A percentile compares a stretch with the other conserved stretches of the same genome.
Evolutionary conservation across 2,329 filamentous ascomycete species (phyloP).

Genomic region (Cordyceps cateniannulata): DNA sequence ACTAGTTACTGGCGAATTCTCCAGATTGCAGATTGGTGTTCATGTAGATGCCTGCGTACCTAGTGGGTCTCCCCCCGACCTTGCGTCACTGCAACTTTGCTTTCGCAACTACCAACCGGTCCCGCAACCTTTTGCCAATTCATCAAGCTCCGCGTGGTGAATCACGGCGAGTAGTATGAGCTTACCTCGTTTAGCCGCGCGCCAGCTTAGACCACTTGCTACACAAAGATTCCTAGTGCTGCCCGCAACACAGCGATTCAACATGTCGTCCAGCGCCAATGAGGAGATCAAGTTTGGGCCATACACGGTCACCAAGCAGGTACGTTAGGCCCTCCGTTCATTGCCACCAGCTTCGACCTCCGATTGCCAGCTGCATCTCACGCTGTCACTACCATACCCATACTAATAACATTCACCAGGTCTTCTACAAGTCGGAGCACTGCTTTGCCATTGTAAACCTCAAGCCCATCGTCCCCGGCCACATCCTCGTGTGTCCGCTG

Average conservation of each 20-base stretch:
- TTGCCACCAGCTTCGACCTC: too few species aligned
- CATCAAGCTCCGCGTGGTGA: not conserved
- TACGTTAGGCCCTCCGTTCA: constrained; percentile 27
- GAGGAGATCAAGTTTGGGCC: constrained; percentile 60
- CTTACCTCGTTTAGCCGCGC: not conserved
- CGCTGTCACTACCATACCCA: too few species aligned
- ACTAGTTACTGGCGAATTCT: too few species aligned
- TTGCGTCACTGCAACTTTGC: not conserved
- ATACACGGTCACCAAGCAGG: constrained; percentile 70
- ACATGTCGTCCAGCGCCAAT: constrained; percentile 23
- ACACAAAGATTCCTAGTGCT: constrained; percentile 1
- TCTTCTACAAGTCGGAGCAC: constrained; percentile 75
- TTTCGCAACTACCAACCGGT: not conserved
- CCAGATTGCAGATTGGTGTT: too few species aligned
- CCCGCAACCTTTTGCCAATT: not conserved
- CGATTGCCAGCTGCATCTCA: not conserved
- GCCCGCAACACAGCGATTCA: constrained; percentile 13
- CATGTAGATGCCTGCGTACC: too few species aligned
- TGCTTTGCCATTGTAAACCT: constrained; percentile 91
- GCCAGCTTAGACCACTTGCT: not conserved
- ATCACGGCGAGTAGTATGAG: not conserved
- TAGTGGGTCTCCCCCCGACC: not conserved
- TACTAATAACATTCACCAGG: constrained; percentile 40
- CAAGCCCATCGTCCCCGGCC: constrained; percentile 87
- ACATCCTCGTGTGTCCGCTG: constrained; percentile 82